A percentile compares a stretch with the other conserved stretches of the same genome.
These are phyloP conservation scores for Syzygium aromaticum DNA, from an alignment of 345 rosid genomes.

Conservation along the genomic window DNA sequence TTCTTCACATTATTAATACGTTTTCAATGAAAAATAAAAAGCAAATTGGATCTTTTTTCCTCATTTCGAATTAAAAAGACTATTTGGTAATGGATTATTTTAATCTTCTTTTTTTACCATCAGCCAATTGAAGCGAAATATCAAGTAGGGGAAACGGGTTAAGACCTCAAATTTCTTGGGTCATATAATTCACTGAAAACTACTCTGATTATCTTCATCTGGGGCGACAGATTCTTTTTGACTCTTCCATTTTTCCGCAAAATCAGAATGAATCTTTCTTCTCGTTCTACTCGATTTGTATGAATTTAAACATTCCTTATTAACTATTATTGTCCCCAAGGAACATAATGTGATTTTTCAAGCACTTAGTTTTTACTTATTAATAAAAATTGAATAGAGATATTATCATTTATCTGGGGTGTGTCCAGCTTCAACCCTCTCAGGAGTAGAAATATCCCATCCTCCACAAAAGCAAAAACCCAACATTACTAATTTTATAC, in stretches of 20 bases:
- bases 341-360: not conserved
- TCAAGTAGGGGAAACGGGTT: not conserved
- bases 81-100: not conserved
- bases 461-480: not conserved
- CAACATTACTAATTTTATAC: not conserved
- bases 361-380: not conserved
- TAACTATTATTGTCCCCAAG: not conserved
- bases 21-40: not conserved
- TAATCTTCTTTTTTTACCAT: not conserved
- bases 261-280: too few relatives aligned
- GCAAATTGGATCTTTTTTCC: not conserved
- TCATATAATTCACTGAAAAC: not conserved
- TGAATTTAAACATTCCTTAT: not conserved
- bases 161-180: not conserved
- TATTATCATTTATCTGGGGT: not conserved
- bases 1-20: not conserved
- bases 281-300: not conserved
- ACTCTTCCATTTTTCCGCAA: not conserved
- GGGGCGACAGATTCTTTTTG: too few relatives aligned
- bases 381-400: not conserved
- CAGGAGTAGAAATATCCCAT: not conserved
- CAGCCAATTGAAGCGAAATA: not conserved
- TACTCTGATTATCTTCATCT: too few relatives aligned
- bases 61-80: not conserved
- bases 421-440: not conserved